Conservation (phyloP, 2,329 filamentous ascomycete genomes). For the Cytospora chrysosperma region DNA sequence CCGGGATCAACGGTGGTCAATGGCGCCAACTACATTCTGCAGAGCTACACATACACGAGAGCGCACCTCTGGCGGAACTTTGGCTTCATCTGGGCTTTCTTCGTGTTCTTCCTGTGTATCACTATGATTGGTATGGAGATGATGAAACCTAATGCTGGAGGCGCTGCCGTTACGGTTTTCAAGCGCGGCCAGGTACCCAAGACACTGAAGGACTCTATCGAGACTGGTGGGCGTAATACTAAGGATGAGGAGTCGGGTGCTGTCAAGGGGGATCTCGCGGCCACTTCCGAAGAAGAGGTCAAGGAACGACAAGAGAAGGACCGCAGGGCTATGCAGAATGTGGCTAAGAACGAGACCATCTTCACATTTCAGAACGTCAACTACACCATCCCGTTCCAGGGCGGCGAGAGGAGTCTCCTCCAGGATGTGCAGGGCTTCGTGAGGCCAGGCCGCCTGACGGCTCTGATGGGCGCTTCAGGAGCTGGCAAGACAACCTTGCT, state of each 20-base stretch:
- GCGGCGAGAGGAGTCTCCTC: constrained; percentile 66
- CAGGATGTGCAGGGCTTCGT: constrained; percentile 83
- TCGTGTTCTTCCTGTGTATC: constrained; percentile 56
- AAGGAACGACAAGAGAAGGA: constrained; percentile 12
- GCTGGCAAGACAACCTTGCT: constrained; percentile 85
- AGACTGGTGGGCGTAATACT: constrained; percentile 46
- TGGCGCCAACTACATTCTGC: constrained; percentile 58
- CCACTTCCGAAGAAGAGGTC: not conserved
- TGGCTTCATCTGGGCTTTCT: constrained; percentile 63
- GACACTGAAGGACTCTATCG: constrained; percentile 59
- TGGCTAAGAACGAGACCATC: constrained; percentile 38
- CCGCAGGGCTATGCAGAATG: constrained; percentile 19
- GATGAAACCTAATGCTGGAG: constrained; percentile 33
- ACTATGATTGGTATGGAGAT: constrained; percentile 64
- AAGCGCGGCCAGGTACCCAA: constrained; percentile 54
- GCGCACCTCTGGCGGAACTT: constrained; percentile 59
- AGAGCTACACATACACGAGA: constrained; percentile 48
- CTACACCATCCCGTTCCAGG: constrained; percentile 64
- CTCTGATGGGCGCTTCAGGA: constrained; percentile 78
- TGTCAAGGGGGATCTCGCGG: not conserved
- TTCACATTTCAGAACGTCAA: constrained; percentile 74
- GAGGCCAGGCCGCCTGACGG: constrained; percentile 75
- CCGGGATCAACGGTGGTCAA: constrained; percentile 48
- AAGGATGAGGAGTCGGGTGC: constrained; percentile 48
- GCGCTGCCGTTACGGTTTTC: constrained; percentile 42